These are phyloP conservation scores for Mytilinidion resinicola DNA, from an alignment of 495 filamentous ascomycete genomes.

Conservation along the genomic window DNA sequence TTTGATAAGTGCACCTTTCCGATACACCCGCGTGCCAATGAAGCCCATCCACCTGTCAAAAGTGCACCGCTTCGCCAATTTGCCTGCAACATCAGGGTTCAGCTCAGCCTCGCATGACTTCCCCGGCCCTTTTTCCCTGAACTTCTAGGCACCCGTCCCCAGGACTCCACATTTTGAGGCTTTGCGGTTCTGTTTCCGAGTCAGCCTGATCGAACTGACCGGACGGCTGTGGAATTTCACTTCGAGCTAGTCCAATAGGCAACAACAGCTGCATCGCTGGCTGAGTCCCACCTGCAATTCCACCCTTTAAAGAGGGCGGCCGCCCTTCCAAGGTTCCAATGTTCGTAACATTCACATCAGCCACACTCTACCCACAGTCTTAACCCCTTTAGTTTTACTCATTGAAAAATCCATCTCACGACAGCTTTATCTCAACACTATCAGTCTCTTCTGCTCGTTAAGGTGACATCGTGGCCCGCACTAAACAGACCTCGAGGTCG, in stretches of 20 bases:
- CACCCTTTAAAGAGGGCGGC: background rate
- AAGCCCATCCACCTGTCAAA: background rate
- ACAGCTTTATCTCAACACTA: background rate
- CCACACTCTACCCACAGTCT: background rate
- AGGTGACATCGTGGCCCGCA: background rate
- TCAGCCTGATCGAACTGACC: background rate
- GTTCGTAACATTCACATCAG: too few species aligned
- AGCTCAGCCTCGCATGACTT: too few species aligned
- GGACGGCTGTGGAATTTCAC: background rate
- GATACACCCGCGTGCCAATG: background rate
- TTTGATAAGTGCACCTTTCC: background rate
- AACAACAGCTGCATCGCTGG: background rate
- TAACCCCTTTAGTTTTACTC: background rate
- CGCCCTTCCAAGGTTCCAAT: too few species aligned
- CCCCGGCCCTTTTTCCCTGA: background rate
- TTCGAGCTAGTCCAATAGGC: background rate
- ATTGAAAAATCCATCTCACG: background rate
- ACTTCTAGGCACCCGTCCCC: background rate
- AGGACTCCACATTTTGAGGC: background rate
- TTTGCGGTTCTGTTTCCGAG: background rate
- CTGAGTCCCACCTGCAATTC: too few species aligned
- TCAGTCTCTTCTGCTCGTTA: background rate
- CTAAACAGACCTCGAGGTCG: too few species aligned
- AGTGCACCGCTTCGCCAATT: background rate
- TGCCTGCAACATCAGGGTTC: too few species aligned